These are phyloP conservation scores for Termitomyces sp. DNA, from an alignment of 768 basidiomycete species.

Conservation along the genomic window DNA sequence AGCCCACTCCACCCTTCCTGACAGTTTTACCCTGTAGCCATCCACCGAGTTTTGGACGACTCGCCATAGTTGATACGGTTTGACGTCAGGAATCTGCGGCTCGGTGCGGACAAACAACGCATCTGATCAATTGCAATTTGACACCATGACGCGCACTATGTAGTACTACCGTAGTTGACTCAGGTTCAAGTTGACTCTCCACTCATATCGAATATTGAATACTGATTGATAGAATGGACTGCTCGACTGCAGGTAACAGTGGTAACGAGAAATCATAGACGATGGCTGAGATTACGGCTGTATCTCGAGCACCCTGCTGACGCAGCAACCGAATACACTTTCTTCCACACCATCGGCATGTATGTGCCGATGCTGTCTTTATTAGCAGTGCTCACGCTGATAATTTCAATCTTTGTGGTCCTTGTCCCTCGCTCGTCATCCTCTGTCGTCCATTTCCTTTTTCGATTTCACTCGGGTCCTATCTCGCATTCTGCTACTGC, in stretches of 20 bases:
- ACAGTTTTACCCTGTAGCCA: conserved; percentile 79
- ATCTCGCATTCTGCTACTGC: not conserved
- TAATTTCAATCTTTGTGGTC: conserved; percentile 4
- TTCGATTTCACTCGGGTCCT: not conserved
- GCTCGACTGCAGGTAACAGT: too few relatives aligned
- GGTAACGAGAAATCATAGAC: conserved; percentile 3
- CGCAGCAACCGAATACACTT: too few relatives aligned
- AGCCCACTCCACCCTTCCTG: conserved; percentile 53
- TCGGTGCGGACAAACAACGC: not conserved
- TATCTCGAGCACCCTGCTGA: not conserved
- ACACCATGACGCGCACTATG: too few relatives aligned
- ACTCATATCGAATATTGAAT: too few relatives aligned
- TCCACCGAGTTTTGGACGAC: conserved; percentile 33
- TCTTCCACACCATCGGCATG: not conserved
- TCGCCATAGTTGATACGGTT: conserved; percentile 20
- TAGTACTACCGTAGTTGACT: too few relatives aligned
- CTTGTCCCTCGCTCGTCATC: not conserved
- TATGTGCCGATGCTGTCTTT: conserved; percentile 2
- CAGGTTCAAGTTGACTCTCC: too few relatives aligned
- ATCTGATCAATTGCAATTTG: not conserved
- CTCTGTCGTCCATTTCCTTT: not conserved
- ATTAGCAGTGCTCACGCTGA: conserved; percentile 1
- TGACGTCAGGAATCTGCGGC: not conserved
- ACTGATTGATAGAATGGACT: too few relatives aligned
- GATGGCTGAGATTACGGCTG: not conserved